Conservation (phyloP, 805 yeast species). For the Ogataea nitratoaversa region DNA sequence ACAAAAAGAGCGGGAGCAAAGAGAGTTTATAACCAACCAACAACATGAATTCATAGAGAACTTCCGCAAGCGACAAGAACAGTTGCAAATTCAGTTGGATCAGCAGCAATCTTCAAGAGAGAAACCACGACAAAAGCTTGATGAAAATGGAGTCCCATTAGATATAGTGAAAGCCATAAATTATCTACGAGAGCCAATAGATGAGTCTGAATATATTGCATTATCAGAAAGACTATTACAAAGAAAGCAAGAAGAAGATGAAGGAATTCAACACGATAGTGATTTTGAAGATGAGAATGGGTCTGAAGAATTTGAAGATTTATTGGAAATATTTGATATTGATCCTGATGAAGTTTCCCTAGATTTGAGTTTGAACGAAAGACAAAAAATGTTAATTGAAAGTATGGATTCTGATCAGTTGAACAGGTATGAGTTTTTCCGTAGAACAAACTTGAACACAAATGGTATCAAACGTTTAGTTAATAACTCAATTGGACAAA, state of each 20-base stretch:
- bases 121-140: background rate
- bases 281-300: constrained; percentile 25
- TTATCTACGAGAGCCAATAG: constrained; percentile 22
- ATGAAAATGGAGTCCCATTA: constrained; percentile 18
- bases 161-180: constrained; percentile 25
- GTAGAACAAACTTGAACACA: constrained; percentile 71
- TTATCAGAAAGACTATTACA: constrained; percentile 20
- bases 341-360: constrained; percentile 28
- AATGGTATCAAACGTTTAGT: constrained; percentile 79
- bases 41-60: too few species aligned
- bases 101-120: too few species aligned
- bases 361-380: constrained; percentile 48
- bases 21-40: too few species aligned
- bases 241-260: constrained; percentile 27
- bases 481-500: constrained; percentile 72
- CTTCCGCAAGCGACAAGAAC: background rate
- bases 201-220: constrained; percentile 17
- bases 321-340: constrained; percentile 27
- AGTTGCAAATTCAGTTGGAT: background rate
- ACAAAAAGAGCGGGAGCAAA: too few species aligned
- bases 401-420: constrained; percentile 78
- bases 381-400: constrained; percentile 58
- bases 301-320: constrained; percentile 28
- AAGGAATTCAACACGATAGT: constrained; percentile 22
- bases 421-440: constrained; percentile 80